These are phyloP conservation scores for Penicillium sp. DNA, from an alignment of 2,329 filamentous ascomycete genomes.

Conservation along the genomic window DNA sequence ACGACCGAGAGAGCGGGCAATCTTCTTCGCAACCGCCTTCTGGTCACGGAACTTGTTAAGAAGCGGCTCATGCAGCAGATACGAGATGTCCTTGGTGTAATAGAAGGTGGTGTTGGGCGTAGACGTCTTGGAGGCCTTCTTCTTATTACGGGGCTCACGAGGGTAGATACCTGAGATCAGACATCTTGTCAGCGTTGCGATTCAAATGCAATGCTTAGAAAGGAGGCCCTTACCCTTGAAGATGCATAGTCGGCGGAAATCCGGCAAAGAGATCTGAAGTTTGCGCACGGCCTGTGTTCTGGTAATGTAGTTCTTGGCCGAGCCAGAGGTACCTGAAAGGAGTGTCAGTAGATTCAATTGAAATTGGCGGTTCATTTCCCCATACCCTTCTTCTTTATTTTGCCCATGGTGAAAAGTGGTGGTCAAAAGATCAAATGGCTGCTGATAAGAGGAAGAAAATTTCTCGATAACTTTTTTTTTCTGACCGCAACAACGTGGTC, in stretches of 20 bases:
- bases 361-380: neutral
- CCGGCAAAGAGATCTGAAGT: constrained; percentile 92
- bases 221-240: constrained; percentile 70
- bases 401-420: constrained; percentile 56
- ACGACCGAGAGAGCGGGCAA: constrained; percentile 83
- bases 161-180: constrained; percentile 74
- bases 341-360: constrained; percentile 18
- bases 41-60: constrained; percentile 95
- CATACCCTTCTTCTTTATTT: constrained; percentile 84
- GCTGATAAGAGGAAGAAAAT: constrained; percentile 40
- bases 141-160: constrained; percentile 92
- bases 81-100: constrained; percentile 94
- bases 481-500: constrained; percentile 27
- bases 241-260: constrained; percentile 97
- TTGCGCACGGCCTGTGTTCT: constrained; percentile 96
- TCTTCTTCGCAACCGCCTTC: constrained; percentile 97
- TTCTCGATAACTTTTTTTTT: constrained; percentile 42
- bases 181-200: constrained; percentile 17
- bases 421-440: constrained; percentile 23
- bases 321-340: constrained; percentile 69
- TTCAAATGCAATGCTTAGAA: neutral
- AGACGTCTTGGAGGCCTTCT: constrained; percentile 90
- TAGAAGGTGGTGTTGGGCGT: constrained; percentile 90
- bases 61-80: constrained; percentile 93
- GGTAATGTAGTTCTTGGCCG: constrained; percentile 98